phyloP scores from a whole-genome alignment of 1,284 basidiomycete genomes.

The Fistulina hepatica region DNA sequence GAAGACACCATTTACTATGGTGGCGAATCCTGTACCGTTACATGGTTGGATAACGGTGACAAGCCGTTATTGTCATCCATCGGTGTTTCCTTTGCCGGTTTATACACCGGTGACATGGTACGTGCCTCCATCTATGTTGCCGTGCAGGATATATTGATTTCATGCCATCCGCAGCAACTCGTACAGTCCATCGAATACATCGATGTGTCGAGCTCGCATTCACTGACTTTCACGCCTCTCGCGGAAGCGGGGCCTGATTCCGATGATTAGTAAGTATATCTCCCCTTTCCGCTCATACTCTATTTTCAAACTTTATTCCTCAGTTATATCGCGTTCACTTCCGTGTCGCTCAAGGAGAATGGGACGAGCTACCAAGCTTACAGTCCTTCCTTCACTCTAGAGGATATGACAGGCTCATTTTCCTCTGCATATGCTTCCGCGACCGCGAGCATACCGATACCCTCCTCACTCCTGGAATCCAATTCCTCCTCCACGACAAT shows the following conservation, averaged over 20 bases:
- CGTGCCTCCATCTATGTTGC: constrained; percentile 13
- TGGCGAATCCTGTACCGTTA: constrained; percentile 39
- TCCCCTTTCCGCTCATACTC: not conserved
- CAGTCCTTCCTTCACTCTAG: constrained; percentile 45
- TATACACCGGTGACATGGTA: constrained; percentile 46
- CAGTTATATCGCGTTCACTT: constrained; percentile 53
- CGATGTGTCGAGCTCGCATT: constrained; percentile 43
- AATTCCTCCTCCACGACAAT: constrained; percentile 42
- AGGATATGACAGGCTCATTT: constrained; percentile 49
- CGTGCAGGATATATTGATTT: constrained; percentile 2
- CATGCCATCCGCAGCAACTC: constrained; percentile 30
- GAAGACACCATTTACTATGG: constrained; percentile 37
- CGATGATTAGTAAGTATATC: constrained; percentile 35
- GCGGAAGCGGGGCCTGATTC: constrained; percentile 43
- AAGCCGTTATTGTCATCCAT: constrained; percentile 37
- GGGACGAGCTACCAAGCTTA: constrained; percentile 32
- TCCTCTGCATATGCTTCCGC: constrained; percentile 35
- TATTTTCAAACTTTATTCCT: constrained; percentile 1
- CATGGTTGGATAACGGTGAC: constrained; percentile 54
- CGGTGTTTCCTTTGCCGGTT: constrained; percentile 37
- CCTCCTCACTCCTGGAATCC: constrained; percentile 33
- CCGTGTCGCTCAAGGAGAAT: constrained; percentile 25
- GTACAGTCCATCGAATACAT: constrained; percentile 38
- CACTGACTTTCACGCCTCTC: constrained; percentile 41
- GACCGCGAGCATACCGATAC: constrained; percentile 36